Conservation (phyloP, 257 asterid genomes). For the Solanum chilense region DNA sequence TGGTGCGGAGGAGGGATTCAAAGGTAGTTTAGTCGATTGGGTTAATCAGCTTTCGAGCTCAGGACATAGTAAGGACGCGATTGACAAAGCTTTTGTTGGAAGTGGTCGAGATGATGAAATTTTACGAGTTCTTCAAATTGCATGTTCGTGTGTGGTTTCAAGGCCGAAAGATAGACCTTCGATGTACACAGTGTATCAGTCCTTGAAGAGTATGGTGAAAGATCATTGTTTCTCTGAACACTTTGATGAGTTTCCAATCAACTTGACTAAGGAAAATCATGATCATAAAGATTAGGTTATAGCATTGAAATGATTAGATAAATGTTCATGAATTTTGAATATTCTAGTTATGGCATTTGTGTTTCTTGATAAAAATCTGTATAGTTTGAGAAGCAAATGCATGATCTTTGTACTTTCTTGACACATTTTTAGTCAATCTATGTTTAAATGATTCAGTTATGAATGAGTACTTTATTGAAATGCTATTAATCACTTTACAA, state of each 20-base stretch:
- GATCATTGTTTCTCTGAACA: conserved; percentile 42
- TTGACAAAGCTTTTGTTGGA: conserved; percentile 30
- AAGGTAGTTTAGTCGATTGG: conserved; percentile 61
- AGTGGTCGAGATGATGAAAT: conserved; percentile 44
- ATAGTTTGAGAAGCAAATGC: not conserved
- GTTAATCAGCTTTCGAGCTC: conserved; percentile 26
- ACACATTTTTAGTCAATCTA: not conserved
- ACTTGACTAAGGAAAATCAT: conserved; percentile 28
- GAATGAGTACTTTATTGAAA: not conserved
- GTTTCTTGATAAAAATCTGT: not conserved
- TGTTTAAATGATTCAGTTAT: not conserved
- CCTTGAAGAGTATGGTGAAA: conserved; percentile 43
- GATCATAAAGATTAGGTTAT: conserved; percentile 3
- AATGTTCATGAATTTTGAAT: not conserved
- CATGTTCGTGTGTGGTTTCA: conserved; percentile 43
- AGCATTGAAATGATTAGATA: not conserved
- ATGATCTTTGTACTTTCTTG: not conserved
- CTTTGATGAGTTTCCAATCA: conserved; percentile 46
- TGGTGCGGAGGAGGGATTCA: conserved; percentile 33
- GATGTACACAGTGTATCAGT: conserved; percentile 44
- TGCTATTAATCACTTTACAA: not conserved
- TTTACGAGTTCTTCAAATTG: conserved; percentile 33
- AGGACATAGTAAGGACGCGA: conserved; percentile 32
- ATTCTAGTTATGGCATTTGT: not conserved
- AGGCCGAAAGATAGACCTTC: conserved; percentile 55